Base-by-base conservation (phyloP, 371 early-diverging fungal genomes). In the Chytridiales sp. region DNA sequence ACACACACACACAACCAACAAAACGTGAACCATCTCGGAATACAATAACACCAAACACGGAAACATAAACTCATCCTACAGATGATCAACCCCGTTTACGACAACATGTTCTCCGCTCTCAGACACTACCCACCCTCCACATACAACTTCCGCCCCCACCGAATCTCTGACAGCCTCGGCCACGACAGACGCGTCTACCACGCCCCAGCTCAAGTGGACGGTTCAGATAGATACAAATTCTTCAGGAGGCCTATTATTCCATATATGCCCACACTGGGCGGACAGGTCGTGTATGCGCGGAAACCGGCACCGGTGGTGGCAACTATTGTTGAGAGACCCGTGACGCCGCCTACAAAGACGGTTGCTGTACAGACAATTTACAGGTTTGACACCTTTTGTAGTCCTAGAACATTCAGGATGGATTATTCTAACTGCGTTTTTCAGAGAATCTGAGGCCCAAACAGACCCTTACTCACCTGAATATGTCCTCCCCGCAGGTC, bases 391-490 rank as follows among this genome's bases (percentile, higher is more conserved):
- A n/a, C n/a, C 9, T 21, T 44, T 9, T 17, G 15, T 9, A 13
- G 22, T 30, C 15, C 24, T n/a, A 30, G 32, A 49, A n/a, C 21
- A 21, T 4, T 2, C 39, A 21, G n/a, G 52, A 29, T 3, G 17
- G 27, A 22, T 13, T 1, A 29, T 35, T 24, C 47, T 1, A 15
- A 19, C 3, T 29, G 0, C 27, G 13, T 2, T 21, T 30, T n/a
- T 29, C 32, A 74, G 82, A 32, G 82, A 82, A 47, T 75, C 74
- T 5, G 73, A 74, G 34, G 76, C 83, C 0, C 83, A 82, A 54
- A 82, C 83, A 0, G 79, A 79, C 53, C 83, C 83, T n/a, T 82
- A 78, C 64, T 76, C 78, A 3, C 83, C 83, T 15, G 78, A 77
- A 29, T 82, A 80, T 61, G 62, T 75, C 17, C 46, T 74, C 21